Percentiles rank a stretch among this genome's conserved stretches.
Evolutionary conservation across 345 rosid species (phyloP).

Genomic region (Bruguiera sexangula): DNA sequence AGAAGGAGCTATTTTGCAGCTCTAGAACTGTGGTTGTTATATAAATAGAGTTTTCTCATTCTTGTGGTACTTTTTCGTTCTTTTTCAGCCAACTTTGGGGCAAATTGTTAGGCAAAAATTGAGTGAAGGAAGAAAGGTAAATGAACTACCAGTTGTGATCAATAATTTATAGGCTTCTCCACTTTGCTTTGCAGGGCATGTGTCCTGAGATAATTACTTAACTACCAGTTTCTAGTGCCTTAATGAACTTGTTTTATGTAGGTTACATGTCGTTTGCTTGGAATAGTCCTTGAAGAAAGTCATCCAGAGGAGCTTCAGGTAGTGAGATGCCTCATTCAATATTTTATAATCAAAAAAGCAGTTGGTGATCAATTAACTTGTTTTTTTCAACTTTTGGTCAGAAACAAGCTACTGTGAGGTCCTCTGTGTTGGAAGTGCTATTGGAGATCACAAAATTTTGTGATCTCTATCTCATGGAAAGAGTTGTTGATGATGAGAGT

Average conservation of each 20-base stretch:
- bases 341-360: slow-evolving; percentile 7
- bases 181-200: too few relatives aligned
- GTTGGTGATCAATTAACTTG: slow-evolving; percentile 10
- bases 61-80: not conserved
- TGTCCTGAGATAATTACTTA: too few relatives aligned
- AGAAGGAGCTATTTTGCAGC: not conserved
- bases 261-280: slow-evolving; percentile 93
- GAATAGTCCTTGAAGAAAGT: slow-evolving; percentile 84
- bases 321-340: slow-evolving; percentile 2
- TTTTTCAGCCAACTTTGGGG: slow-evolving; percentile 68
- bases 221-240: too few relatives aligned
- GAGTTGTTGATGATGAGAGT: slow-evolving; percentile 87
- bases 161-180: too few relatives aligned
- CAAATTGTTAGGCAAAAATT: slow-evolving; percentile 82
- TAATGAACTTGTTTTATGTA: slow-evolving; percentile 25
- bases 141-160: too few relatives aligned
- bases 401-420: slow-evolving; percentile 83
- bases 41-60: slow-evolving; percentile 4
- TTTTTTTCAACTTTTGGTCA: slow-evolving; percentile 28
- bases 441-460: slow-evolving; percentile 85
- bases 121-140: slow-evolving; percentile 91
- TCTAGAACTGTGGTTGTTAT: not conserved
- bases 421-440: slow-evolving; percentile 89
- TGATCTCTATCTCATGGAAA: slow-evolving; percentile 98
- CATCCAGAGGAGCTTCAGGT: slow-evolving; percentile 89